These are phyloP conservation scores for Glycyrrhiza uralensis DNA, from an alignment of 306 rosid species.

Conservation along the genomic window DNA sequence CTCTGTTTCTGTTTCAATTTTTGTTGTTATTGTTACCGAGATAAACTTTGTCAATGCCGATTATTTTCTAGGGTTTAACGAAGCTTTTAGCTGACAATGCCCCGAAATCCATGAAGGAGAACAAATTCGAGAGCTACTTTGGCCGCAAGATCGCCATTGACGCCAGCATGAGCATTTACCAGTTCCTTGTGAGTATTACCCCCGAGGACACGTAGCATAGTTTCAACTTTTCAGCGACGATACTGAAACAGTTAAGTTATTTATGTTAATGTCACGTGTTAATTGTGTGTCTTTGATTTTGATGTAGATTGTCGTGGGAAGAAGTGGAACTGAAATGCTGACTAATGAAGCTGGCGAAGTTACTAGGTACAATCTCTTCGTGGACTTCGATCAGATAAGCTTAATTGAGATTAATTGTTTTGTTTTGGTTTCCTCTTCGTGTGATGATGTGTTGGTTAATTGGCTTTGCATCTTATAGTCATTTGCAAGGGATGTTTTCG, in stretches of 20 bases:
- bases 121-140: conserved; percentile 85
- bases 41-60: neutral
- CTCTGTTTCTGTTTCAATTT: neutral
- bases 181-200: conserved; percentile 67
- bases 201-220: neutral
- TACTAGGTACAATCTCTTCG: conserved; percentile 59
- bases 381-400: neutral
- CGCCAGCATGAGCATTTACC: conserved; percentile 99
- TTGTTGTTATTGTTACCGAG: neutral
- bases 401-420: neutral
- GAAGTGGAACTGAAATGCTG: conserved; percentile 88
- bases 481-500: conserved; percentile 94
- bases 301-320: conserved; percentile 93
- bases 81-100: conserved; percentile 97
- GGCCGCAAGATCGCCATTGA: conserved; percentile 96
- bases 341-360: conserved; percentile 99
- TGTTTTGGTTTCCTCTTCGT: neutral
- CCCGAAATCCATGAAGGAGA: conserved; percentile 88
- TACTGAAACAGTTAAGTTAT: neutral
- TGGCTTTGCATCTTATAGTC: conserved; percentile 51
- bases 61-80: conserved; percentile 80
- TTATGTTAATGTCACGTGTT: neutral
- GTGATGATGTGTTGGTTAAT: conserved; percentile 1
- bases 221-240: neutral
- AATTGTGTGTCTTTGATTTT: conserved; percentile 18